A percentile compares a stretch with the other conserved stretches of the same genome.
These are phyloP conservation scores for Dendrocalamus latiflorus DNA, from an alignment of 202 grass and related monocot genomes.

Conservation along the genomic window DNA sequence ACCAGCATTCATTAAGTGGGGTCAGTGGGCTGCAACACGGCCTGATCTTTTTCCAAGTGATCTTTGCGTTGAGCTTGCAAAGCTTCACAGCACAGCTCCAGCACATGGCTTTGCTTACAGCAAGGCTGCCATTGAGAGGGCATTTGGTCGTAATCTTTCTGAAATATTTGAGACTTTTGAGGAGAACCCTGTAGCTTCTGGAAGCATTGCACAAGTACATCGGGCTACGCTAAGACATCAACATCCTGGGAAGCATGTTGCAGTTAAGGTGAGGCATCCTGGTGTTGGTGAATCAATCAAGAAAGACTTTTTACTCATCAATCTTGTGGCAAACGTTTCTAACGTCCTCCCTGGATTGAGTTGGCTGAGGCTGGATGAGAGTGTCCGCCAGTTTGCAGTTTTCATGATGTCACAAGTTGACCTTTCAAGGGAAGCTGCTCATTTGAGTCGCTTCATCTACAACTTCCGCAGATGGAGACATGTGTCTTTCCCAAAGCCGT, in stretches of 20 bases:
- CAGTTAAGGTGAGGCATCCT: conserved; percentile 96
- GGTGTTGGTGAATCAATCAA: conserved; percentile 89
- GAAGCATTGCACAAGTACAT: conserved; percentile 97
- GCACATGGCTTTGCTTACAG: conserved; percentile 71
- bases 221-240: conserved; percentile 64
- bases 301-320: conserved; percentile 82
- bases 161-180: conserved; percentile 93
- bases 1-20: conserved; percentile 98
- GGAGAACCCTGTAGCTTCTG: conserved; percentile 88
- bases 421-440: conserved; percentile 88
- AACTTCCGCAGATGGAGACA: conserved; percentile 87
- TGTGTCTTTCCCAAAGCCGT: conserved; percentile 85
- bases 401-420: conserved; percentile 99
- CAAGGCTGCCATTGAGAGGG: conserved; percentile 69
- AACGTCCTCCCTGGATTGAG: conserved; percentile 67
- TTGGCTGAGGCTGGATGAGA: conserved; percentile 96
- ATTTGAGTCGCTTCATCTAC: conserved; percentile 87
- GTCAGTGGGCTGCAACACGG: conserved; percentile 92
- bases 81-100: conserved; percentile 81
- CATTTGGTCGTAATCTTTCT: conserved; percentile 64
- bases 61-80: conserved; percentile 84
- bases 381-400: conserved; percentile 84
- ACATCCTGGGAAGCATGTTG: conserved; percentile 60
- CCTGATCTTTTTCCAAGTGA: conserved; percentile 95
- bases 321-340: conserved; percentile 64